Percentiles rank a stretch among this genome's conserved stretches.
Evolutionary conservation across 345 rosid genomes (phyloP).

Genomic region (Eucalyptus grandis): DNA sequence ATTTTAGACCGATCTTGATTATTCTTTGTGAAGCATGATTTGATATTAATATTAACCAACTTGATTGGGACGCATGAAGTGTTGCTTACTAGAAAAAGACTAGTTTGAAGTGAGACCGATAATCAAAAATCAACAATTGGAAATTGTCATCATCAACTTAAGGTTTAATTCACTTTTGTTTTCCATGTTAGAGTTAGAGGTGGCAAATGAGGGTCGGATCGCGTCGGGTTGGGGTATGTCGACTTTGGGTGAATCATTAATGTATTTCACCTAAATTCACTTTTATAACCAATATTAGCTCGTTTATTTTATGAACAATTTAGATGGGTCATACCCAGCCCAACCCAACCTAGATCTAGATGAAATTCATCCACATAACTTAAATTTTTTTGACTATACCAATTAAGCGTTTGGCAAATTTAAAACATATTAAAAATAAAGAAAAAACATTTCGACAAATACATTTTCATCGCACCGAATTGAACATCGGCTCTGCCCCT

Average conservation of each 20-base stretch:
- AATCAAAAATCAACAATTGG: not conserved
- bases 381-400: not conserved
- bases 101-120: rapidly evolving
- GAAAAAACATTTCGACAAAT: not conserved
- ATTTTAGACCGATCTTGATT: not conserved
- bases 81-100: not conserved
- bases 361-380: not conserved
- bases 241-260: not conserved
- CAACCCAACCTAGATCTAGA: not conserved
- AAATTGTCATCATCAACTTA: not conserved
- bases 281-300: not conserved
- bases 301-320: not conserved
- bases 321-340: not conserved
- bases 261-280: not conserved
- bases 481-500: not conserved
- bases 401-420: not conserved
- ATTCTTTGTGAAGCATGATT: not conserved
- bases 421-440: not conserved
- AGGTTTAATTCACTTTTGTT: not conserved
- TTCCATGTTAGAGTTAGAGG: not conserved
- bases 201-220: not conserved
- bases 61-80: not conserved
- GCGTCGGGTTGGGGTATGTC: rapidly evolving
- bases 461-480: not conserved
- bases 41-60: not conserved